These are phyloP conservation scores for Pichia cephalocereana DNA, from an alignment of 805 yeast species.

Conservation along the genomic window DNA sequence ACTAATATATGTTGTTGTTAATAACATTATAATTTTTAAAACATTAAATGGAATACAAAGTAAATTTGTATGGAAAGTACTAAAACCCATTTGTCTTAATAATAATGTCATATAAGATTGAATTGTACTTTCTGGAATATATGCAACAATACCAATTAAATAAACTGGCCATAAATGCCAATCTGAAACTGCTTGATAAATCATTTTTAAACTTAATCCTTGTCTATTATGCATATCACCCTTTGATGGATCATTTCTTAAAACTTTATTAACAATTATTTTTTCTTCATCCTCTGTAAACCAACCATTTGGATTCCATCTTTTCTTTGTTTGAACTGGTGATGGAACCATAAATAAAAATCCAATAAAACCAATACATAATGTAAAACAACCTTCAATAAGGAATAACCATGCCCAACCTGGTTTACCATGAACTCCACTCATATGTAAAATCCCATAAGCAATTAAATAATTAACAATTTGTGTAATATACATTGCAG, in stretches of 20 bases:
- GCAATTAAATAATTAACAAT: constrained; percentile 37
- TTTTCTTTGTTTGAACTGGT: constrained; percentile 22
- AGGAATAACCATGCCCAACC: constrained; percentile 66
- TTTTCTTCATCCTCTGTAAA: constrained; percentile 45
- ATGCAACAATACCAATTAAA: constrained; percentile 33
- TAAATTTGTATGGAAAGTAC: constrained; percentile 42
- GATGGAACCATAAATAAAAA: constrained; percentile 27
- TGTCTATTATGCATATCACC: constrained; percentile 59
- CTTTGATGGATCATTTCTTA: constrained; percentile 55
- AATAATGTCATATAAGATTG: constrained; percentile 39
- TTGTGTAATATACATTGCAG: constrained; percentile 40
- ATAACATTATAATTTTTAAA: constrained; percentile 28
- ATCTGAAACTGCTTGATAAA: constrained; percentile 36
- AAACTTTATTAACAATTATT: constrained; percentile 46
- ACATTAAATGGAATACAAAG: constrained; percentile 42
- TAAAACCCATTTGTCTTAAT: constrained; percentile 41
- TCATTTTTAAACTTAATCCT: constrained; percentile 33
- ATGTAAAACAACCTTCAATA: constrained; percentile 52
- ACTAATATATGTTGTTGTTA: constrained; percentile 29
- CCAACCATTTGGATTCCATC: constrained; percentile 28
- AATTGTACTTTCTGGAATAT: constrained; percentile 31
- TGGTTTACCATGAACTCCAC: constrained; percentile 34
- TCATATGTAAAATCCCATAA: constrained; percentile 42
- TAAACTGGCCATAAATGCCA: constrained; percentile 50
- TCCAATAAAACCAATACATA: constrained; percentile 37